These are phyloP conservation scores for Corniculantispora saksenae DNA, from an alignment of 2,329 filamentous ascomycete species.

Conservation along the genomic window DNA sequence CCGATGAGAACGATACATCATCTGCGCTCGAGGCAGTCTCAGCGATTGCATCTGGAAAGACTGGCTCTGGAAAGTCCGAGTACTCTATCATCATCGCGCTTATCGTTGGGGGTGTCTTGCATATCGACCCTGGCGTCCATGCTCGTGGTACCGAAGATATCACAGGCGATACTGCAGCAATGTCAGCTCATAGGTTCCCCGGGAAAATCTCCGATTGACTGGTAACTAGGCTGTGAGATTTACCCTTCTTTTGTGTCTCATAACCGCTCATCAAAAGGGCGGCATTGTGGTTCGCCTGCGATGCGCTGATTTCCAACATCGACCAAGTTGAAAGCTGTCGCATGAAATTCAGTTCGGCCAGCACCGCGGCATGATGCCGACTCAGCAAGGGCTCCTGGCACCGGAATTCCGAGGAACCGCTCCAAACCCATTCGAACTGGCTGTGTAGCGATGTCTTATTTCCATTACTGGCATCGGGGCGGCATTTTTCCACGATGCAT, in stretches of 20 bases:
- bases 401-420: slow-evolving; percentile 29
- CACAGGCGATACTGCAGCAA: not conserved
- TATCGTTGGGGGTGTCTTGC: not conserved
- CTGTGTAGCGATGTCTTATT: slow-evolving; percentile 24
- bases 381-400: slow-evolving; percentile 30
- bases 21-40: not conserved
- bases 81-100: slow-evolving; percentile 3
- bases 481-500: slow-evolving; percentile 33
- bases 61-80: slow-evolving; percentile 5
- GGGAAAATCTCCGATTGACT: no score
- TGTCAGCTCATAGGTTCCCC: not conserved
- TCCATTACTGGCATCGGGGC: slow-evolving; percentile 25
- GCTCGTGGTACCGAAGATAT: not conserved
- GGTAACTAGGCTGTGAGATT: no score
- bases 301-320: not conserved
- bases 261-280: not conserved
- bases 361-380: slow-evolving; percentile 31
- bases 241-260: not conserved
- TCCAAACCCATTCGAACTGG: slow-evolving; percentile 28
- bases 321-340: slow-evolving; percentile 11
- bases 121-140: not conserved
- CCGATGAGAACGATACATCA: not conserved
- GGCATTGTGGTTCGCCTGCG: not conserved
- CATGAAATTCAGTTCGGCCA: slow-evolving; percentile 33
- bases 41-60: not conserved